Base-by-base conservation (phyloP, 306 rosid species). In the Cucurbita moschata region DNA sequence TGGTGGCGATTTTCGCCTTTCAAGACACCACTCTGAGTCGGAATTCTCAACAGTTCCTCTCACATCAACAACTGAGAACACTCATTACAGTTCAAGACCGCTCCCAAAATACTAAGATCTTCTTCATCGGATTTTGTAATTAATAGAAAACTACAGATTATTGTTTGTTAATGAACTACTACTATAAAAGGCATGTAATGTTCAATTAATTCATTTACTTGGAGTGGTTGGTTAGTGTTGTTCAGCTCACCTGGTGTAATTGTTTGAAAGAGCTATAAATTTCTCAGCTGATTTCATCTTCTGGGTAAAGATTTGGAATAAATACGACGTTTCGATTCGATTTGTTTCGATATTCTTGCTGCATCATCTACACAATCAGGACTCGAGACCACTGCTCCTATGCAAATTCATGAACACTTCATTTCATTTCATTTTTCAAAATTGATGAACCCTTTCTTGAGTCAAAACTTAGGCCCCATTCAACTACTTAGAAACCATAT, bases 1-100 rank as follows among this genome's bases (percentile, higher is more conserved):
- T 38, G 82, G 52, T 10, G 82, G 84, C 71, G 83, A 81, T 64
- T 79, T 84, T 70, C 84, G 79, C 13, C 88, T 75, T 47, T 78
- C 87, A 8, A 96, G 85, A 69, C 87, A 84, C 63, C 87, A 84
- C 71, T 69, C 81, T 26, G 91, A 87, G 75, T 86, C 96, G 0
- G 98, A 93, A 76, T 93, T 93, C 83, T 93, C 97, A 11, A 87
- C 94, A 0, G 97, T 93, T 57, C 96, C 98, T 79, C 98, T 93
- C 74, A 82, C 96, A 26, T 80, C 93, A 23, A 78, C 91, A 0
- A 78, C 93, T 12, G 93, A 88, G 75, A 84, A 82, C 85, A 85
- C 71, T 77, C 40, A 78, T 43, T 46, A 77, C 39, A 78, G 75
- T 79, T 77, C 87, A 38, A 82, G 79, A 81, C 55, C 10, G 63